Percentiles rank a stretch among this genome's conserved stretches.
Conservation (phyloP, 202 grass and related monocot species). For the Setaria viridis region DNA sequence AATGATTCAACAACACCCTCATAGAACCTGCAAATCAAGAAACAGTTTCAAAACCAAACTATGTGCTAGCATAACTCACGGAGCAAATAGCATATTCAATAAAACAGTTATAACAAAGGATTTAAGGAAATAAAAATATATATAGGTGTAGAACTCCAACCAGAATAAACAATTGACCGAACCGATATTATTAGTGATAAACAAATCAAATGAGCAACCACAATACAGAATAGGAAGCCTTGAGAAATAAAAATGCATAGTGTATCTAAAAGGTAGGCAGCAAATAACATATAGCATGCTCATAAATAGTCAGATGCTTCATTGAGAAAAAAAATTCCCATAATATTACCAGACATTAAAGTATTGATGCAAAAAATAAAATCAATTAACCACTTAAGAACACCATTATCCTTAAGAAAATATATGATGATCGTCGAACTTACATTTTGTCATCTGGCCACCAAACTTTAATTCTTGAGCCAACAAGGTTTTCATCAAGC, state of each 20-base stretch:
- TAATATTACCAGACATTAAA: neutral
- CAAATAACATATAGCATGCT: conserved; percentile 4
- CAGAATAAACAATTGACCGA: neutral
- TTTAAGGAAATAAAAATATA: neutral
- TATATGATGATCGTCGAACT: conserved; percentile 32
- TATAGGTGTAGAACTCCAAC: neutral
- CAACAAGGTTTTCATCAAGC: conserved; percentile 60
- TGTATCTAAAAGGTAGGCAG: neutral
- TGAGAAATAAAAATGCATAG: neutral
- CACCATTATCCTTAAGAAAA: conserved; percentile 32
- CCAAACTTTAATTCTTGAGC: conserved; percentile 83
- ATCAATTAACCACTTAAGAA: conserved; percentile 34
- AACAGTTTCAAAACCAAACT: conserved; percentile 41
- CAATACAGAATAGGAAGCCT: conserved; percentile 4
- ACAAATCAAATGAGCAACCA: conserved; percentile 5
- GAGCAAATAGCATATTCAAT: neutral
- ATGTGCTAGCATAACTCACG: conserved; percentile 25
- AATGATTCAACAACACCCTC: conserved; percentile 59
- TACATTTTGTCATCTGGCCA: conserved; percentile 82
- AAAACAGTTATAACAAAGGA: neutral
- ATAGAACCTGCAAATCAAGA: conserved; percentile 73
- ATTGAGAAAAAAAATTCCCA: neutral
- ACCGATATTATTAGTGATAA: conserved; percentile 18
- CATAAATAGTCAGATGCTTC: neutral
- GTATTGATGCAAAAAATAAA: neutral